Conservation (phyloP, 108 stramenopile genomes). For the Cyclotella sp. region DNA sequence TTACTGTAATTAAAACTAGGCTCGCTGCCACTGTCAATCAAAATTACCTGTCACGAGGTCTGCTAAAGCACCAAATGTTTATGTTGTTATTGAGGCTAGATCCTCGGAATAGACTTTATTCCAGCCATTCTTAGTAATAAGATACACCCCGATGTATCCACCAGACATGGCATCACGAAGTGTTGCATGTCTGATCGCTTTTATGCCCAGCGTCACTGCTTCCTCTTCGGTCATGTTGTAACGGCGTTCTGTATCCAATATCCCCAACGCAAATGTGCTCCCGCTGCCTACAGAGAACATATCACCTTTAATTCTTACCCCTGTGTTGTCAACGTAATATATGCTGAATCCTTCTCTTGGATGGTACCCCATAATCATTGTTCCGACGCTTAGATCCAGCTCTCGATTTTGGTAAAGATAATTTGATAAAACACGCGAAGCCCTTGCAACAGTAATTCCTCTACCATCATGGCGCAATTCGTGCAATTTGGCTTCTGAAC, state of each 20-base stretch:
- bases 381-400: slow-evolving; percentile 76
- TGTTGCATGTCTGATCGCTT: slow-evolving; percentile 90
- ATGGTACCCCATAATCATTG: slow-evolving; percentile 88
- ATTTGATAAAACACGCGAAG: slow-evolving; percentile 72
- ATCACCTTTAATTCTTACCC: slow-evolving; percentile 79
- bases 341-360: slow-evolving; percentile 67
- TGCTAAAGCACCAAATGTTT: background rate
- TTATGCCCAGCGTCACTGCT: slow-evolving; percentile 83
- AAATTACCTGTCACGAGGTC: too few species aligned
- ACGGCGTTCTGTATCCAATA: slow-evolving; percentile 76
- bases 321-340: slow-evolving; percentile 88
- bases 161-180: slow-evolving; percentile 87
- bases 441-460: slow-evolving; percentile 79
- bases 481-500: slow-evolving; percentile 69
- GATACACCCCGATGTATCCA: slow-evolving; percentile 87
- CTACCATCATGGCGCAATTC: slow-evolving; percentile 62
- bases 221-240: slow-evolving; percentile 77
- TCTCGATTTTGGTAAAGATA: slow-evolving; percentile 65
- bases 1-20: too few species aligned
- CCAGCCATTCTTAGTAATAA: slow-evolving; percentile 81
- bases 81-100: slow-evolving; percentile 50
- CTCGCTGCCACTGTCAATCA: too few species aligned
- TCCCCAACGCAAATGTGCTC: slow-evolving; percentile 87
- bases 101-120: slow-evolving; percentile 83
- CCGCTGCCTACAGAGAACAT: slow-evolving; percentile 89